Base-by-base conservation (phyloP, 106 monocot species). In the Dactylorhiza incarnata region DNA sequence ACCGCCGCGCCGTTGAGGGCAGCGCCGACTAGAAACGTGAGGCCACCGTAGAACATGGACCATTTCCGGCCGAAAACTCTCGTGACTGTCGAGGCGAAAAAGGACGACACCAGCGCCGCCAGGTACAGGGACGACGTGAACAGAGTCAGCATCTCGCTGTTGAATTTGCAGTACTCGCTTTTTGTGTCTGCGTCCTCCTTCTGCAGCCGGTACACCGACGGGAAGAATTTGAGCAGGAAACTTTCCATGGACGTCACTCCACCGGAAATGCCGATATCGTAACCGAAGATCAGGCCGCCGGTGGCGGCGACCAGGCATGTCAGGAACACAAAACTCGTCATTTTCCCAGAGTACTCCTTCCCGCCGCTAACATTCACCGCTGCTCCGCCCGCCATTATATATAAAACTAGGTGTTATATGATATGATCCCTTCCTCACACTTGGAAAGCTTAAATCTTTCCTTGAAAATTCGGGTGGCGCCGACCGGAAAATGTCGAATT, bases 251-350 rank as follows among this genome's bases (percentile, higher is more conserved):
- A 69, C 5, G 37, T 69, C 5, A 69, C 68, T 2, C 68, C 29
- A 2, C 72, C 37, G 37, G 37, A 37, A 37, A 37, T 37, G 37
- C 37, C 37, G 1, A 37, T 37, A 37, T 37, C 37, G 72, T 72
- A 72, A n/a, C 72, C 46, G 48, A 72, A 72, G 72, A 72, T 72
- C 47, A 72, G 46, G 44, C 72, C 72, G 45, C 72, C 72, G 72
- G 72, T 48, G 46, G 72, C 45, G 46, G 72, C 72, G 19, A 72
- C 15, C n/a, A 72, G n/a, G 48, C 72, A 72, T 23, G 68, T 37
- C 26, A 68, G 26, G 68, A 68, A 68, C 9, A 68, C 68, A 29
- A 68, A 68, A 26, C 5, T 4, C 13, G 68, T 68, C 68, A 68
- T 68, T 26, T 74, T 51, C 0, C 54, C 74, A 15, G 53, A 29